Percentiles rank a stretch among this genome's conserved stretches.
Conservation (phyloP, 192 early-diverging fungal genomes). For the Rhizophagus prolifer region DNA sequence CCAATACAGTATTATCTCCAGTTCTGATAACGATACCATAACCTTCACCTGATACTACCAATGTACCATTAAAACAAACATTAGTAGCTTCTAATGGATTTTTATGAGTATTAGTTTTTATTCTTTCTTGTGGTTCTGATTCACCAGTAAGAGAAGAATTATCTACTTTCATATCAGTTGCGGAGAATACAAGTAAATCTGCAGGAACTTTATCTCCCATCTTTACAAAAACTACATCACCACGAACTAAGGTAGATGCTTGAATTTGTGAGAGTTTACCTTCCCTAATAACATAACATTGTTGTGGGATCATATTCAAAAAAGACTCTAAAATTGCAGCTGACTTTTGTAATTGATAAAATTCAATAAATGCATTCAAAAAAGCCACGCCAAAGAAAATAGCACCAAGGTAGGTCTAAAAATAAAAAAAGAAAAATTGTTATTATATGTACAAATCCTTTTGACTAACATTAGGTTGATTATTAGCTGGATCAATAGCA, state of each 20-base stretch:
- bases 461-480: slow-evolving; percentile 72
- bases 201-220: slow-evolving; percentile 97
- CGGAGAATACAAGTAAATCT: slow-evolving; percentile 77
- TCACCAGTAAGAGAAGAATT: slow-evolving; percentile 97
- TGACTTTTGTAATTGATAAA: slow-evolving; percentile 89
- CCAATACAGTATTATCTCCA: slow-evolving; percentile 91
- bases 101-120: slow-evolving; percentile 57
- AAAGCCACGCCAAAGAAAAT: slow-evolving; percentile 88
- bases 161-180: slow-evolving; percentile 92
- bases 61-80: slow-evolving; percentile 86
- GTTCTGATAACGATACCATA: slow-evolving; percentile 93
- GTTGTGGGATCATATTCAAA: slow-evolving; percentile 86
- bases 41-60: slow-evolving; percentile 80
- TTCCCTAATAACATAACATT: slow-evolving; percentile 80
- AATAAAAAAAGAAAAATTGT: background rate
- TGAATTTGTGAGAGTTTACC: slow-evolving; percentile 64
- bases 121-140: slow-evolving; percentile 89
- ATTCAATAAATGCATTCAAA: slow-evolving; percentile 89
- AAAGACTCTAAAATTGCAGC: slow-evolving; percentile 88
- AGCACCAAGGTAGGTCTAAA: slow-evolving; percentile 82
- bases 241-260: slow-evolving; percentile 75
- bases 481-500: slow-evolving; percentile 70
- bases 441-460: background rate
- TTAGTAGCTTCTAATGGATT: slow-evolving; percentile 94
- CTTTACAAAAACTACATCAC: slow-evolving; percentile 85